Evolutionary conservation across 441 rosid genomes (phyloP).

Genomic region (Adansonia rubrostipa): DNA sequence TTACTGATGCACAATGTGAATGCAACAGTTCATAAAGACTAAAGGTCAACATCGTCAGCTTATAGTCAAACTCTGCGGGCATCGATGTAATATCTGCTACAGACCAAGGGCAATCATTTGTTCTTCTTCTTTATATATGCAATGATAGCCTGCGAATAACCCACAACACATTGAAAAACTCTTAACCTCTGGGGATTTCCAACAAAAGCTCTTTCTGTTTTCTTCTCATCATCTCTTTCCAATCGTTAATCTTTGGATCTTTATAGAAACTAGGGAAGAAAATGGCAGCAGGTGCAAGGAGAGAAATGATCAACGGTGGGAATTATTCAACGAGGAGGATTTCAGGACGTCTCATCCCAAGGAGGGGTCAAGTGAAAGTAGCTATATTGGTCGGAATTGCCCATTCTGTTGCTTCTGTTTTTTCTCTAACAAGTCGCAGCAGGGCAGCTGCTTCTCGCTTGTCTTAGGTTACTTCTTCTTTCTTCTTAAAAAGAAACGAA

Average conservation of each 20-base stretch:
- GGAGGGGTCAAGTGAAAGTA: slow-evolving; percentile 55
- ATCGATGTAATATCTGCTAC: background rate
- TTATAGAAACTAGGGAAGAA: background rate
- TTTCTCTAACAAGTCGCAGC: slow-evolving; percentile 28
- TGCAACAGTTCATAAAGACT: background rate
- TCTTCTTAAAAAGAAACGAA: background rate
- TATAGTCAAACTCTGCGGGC: slow-evolving; percentile 19
- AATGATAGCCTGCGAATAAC: background rate
- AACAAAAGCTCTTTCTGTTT: background rate
- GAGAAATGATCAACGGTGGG: slow-evolving; percentile 2
- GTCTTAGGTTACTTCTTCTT: background rate
- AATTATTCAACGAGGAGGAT: slow-evolving; percentile 25
- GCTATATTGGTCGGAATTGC: slow-evolving; percentile 48
- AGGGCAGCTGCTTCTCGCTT: slow-evolving; percentile 25
- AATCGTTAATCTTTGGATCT: background rate
- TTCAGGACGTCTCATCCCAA: slow-evolving; percentile 46
- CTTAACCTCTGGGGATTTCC: background rate
- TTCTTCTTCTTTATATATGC: background rate
- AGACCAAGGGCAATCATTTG: background rate
- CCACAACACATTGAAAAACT: background rate
- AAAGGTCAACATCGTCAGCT: slow-evolving; percentile 23
- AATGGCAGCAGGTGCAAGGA: slow-evolving; percentile 35
- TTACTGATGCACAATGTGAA: background rate
- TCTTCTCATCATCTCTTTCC: too few relatives aligned
- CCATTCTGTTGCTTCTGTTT: slow-evolving; percentile 49